Evolutionary conservation across 106 monocot species (phyloP), one percentile per base, ranked within the genome.

Genomic region (Posidonia australis): DNA sequence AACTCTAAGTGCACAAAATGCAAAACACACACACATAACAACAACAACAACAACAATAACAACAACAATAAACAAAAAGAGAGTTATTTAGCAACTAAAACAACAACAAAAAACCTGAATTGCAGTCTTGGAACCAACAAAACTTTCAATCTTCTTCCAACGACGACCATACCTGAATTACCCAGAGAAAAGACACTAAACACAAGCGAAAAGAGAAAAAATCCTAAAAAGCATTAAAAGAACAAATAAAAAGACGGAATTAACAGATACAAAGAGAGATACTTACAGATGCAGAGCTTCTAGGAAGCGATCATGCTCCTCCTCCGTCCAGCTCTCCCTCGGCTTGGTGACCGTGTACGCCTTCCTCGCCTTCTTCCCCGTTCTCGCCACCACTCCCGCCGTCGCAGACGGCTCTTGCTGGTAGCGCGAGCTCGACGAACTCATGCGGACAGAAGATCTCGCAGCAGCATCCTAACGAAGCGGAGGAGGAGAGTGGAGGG

Each of bases 271-370:
- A 7, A 7, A 7, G 36, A 46, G 0, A n/a, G 26, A 66, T 1
- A 21, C 74, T 74, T 32, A 90, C 90, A 86, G 71, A 52, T 83
- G 83, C 10, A 90, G 85, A 7, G 83, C 83, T 57, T 90, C 80
- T 48, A 90, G 76, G 64, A 90, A 90, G 60, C 77, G 78, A 56
- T 78, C 80, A 58, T 90, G 90, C 71, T 90, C 90, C 45, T 71
- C 73, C 60, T 86, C 90, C 5, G 90, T 79, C 90, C 90, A 90
- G 68, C 74, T 85, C 80, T 90, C 90, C 68, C 85, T 76, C 26
- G 83, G 82, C 65, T 86, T 90, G 25, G 82, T 86, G 64, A 90
- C 86, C 32, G 90, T 90, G 67, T 90, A 90, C 1, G 83, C 83
- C 71, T 90, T 90, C 72, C 86, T 46, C 23, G 76, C 72, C 71